These are phyloP conservation scores for Aspergillus affinis DNA, from an alignment of 495 filamentous ascomycete genomes.

Conservation along the genomic window DNA sequence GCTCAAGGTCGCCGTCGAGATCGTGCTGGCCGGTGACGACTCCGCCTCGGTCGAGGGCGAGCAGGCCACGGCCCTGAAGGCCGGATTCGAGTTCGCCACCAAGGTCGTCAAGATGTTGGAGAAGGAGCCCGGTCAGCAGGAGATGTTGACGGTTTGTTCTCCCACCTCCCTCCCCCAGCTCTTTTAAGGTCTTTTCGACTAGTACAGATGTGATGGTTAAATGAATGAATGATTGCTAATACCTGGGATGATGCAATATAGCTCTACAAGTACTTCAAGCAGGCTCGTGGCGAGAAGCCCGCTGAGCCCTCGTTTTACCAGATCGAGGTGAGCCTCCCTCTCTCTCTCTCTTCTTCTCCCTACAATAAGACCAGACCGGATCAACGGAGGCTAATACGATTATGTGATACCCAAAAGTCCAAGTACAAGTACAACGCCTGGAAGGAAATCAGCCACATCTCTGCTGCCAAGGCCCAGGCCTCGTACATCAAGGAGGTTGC, in stretches of 20 bases:
- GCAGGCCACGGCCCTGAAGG: conserved; percentile 30
- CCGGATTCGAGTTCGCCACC: conserved; percentile 41
- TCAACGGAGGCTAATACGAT: background rate
- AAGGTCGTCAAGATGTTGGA: conserved; percentile 61
- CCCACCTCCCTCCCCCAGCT: background rate
- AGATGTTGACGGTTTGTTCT: conserved; percentile 56
- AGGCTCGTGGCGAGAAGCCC: conserved; percentile 45
- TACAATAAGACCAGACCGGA: conserved; percentile 8
- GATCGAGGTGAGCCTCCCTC: conserved; percentile 43
- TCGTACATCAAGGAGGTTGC: conserved; percentile 73
- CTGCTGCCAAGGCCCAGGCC: conserved; percentile 63
- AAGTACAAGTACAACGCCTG: conserved; percentile 80
- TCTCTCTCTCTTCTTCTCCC: conserved; percentile 2
- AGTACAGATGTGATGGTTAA: background rate
- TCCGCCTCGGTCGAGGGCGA: conserved; percentile 20
- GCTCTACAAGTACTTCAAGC: conserved; percentile 63
- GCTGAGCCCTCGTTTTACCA: conserved; percentile 51
- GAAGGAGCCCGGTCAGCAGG: conserved; percentile 48
- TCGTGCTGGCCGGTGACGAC: conserved; percentile 20
- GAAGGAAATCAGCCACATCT: conserved; percentile 61
- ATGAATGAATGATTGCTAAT: conserved; percentile 4
- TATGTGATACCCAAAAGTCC: conserved; percentile 45
- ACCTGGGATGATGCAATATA: conserved; percentile 24
- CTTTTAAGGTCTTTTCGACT: background rate
- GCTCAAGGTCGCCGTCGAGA: conserved; percentile 35